Percentiles rank a stretch among this genome's conserved stretches.
Conservation (phyloP, 257 asterid genomes). For the Lavandula angustifolia region DNA sequence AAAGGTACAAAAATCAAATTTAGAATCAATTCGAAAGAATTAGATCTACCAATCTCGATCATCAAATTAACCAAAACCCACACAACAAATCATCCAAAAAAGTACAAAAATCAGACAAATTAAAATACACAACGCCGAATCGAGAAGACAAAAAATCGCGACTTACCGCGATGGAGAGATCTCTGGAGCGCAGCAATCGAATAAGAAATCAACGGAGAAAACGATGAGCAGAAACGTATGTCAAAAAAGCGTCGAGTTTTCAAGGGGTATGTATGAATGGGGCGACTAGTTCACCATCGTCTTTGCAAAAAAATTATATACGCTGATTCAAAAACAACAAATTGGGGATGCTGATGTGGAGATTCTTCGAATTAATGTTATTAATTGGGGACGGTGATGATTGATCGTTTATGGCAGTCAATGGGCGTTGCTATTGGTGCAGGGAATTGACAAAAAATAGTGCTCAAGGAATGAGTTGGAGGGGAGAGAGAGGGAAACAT, state of each 20-base stretch:
- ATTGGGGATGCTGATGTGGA: slow-evolving; percentile 21
- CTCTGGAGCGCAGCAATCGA: slow-evolving; percentile 12
- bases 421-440: slow-evolving; percentile 13
- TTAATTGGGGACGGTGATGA: not conserved
- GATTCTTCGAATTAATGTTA: slow-evolving; percentile 31
- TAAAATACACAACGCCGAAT: not conserved
- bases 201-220: slow-evolving; percentile 27
- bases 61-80: slow-evolving; percentile 24
- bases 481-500: not conserved
- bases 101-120: not conserved
- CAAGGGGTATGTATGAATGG: slow-evolving; percentile 17
- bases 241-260: not conserved
- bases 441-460: slow-evolving; percentile 28
- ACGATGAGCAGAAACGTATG: slow-evolving; percentile 13
- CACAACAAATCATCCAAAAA: slow-evolving; percentile 1
- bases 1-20: too few species aligned
- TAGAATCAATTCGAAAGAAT: not conserved
- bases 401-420: slow-evolving; percentile 17
- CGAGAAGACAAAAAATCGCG: slow-evolving; percentile 12
- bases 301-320: slow-evolving; percentile 1
- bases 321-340: not conserved
- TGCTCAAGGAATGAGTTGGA: slow-evolving; percentile 20
- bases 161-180: slow-evolving; percentile 40
- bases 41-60: slow-evolving; percentile 41
- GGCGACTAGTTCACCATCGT: slow-evolving; percentile 19